These are phyloP conservation scores for Calonectria pseudoreteaudii DNA, from an alignment of 2,329 filamentous ascomycete genomes.

Conservation along the genomic window DNA sequence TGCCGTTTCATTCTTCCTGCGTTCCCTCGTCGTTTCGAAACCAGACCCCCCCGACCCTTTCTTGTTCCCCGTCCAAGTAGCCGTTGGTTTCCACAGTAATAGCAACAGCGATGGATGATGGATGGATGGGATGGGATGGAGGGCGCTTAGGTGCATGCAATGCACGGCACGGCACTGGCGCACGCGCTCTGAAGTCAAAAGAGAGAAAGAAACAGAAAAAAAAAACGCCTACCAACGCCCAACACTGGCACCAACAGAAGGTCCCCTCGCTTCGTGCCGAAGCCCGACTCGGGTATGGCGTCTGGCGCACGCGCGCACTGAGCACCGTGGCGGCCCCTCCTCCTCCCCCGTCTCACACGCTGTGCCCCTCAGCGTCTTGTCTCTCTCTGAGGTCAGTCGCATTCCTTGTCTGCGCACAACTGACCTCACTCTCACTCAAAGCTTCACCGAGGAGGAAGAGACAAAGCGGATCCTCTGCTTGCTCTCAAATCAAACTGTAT, in stretches of 20 bases:
- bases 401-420: background rate
- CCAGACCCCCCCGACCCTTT: background rate
- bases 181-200: background rate
- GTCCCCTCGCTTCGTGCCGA: background rate
- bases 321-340: background rate
- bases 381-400: background rate
- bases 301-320: background rate
- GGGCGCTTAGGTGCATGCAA: background rate
- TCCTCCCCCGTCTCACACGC: background rate
- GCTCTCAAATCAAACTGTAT: constrained; percentile 8
- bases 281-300: background rate
- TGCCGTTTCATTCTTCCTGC: constrained; percentile 2
- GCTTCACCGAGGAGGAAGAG: background rate
- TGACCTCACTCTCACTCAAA: constrained; percentile 1
- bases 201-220: background rate
- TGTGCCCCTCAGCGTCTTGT: background rate
- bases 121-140: background rate
- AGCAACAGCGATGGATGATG: background rate
- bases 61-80: background rate
- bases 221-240: background rate
- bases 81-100: constrained; percentile 8
- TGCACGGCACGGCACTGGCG: background rate
- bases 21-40: constrained; percentile 6
- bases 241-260: background rate
- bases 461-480: background rate